Evolutionary conservation across 176 grass and related monocot genomes (phyloP).

Genomic region (Oryza meyeriana): DNA sequence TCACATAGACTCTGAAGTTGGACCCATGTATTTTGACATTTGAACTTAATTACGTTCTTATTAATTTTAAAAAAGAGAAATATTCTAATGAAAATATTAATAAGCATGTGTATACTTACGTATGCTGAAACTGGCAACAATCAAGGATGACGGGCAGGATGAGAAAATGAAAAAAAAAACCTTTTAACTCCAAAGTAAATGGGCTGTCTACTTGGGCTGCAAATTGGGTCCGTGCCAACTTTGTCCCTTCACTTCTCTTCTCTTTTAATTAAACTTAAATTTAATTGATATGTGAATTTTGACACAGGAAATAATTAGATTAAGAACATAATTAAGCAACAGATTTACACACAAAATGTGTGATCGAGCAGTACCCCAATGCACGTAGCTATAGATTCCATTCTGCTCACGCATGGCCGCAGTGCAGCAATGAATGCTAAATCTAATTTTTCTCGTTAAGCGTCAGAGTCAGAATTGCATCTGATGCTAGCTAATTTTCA

Average conservation of each 20-base stretch:
- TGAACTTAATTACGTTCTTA: neutral
- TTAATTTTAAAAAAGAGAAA: neutral
- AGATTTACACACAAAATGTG: neutral
- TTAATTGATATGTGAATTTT: neutral
- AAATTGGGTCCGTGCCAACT: neutral
- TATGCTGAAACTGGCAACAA: neutral
- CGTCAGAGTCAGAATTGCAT: neutral
- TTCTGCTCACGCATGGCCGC: neutral
- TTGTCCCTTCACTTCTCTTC: neutral
- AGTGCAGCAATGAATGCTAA: neutral
- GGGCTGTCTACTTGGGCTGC: neutral
- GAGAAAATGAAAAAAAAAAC: too few species aligned
- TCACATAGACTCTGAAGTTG: too few species aligned
- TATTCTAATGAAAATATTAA: neutral
- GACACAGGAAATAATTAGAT: neutral
- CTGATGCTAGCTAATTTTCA: neutral
- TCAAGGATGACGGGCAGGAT: too few species aligned
- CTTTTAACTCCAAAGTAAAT: too few species aligned
- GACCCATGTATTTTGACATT: neutral
- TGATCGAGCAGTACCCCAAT: neutral
- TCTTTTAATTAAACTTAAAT: neutral
- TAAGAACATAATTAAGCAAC: neutral
- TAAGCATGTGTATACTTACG: neutral
- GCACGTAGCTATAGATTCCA: neutral
- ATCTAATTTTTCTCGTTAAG: neutral